Percentiles rank a stretch among this genome's conserved stretches.
These are phyloP conservation scores for Baorangia bicolor DNA, from an alignment of 768 basidiomycete genomes.

Conservation along the genomic window DNA sequence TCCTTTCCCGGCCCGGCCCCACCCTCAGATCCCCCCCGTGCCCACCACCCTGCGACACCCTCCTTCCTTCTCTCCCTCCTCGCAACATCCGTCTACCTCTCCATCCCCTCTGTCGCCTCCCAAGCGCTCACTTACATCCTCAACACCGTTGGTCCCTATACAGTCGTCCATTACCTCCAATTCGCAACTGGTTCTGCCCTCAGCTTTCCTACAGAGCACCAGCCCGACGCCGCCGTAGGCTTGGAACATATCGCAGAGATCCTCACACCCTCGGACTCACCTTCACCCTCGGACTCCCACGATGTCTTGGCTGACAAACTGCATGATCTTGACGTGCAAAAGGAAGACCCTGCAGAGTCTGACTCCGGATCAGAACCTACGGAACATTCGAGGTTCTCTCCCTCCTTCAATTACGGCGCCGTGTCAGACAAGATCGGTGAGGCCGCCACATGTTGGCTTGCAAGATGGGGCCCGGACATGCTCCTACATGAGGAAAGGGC, in stretches of 20 bases:
- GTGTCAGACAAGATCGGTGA: slow-evolving; percentile 91
- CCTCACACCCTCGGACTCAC: slow-evolving; percentile 35
- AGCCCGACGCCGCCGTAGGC: slow-evolving; percentile 64
- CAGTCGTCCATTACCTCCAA: slow-evolving; percentile 70
- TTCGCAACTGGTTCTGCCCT: slow-evolving; percentile 80
- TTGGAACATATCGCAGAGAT: slow-evolving; percentile 64
- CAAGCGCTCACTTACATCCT: slow-evolving; percentile 73
- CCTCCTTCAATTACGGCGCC: slow-evolving; percentile 77
- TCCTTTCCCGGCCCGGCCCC: slow-evolving; percentile 45
- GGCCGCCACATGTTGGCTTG: slow-evolving; percentile 83
- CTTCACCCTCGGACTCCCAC: slow-evolving; percentile 12
- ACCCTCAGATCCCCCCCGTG: slow-evolving; percentile 38
- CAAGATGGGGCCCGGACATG: slow-evolving; percentile 82
- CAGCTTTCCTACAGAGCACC: slow-evolving; percentile 39
- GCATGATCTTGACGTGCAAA: slow-evolving; percentile 33
- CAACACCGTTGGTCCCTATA: slow-evolving; percentile 74
- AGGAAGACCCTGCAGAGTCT: slow-evolving; percentile 38
- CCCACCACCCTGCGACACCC: slow-evolving; percentile 74
- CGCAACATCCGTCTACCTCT: slow-evolving; percentile 84
- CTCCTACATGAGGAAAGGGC: slow-evolving; percentile 58
- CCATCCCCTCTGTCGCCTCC: slow-evolving; percentile 71
- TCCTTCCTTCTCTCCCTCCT: slow-evolving; percentile 83
- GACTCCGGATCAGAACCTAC: slow-evolving; percentile 29
- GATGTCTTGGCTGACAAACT: slow-evolving; percentile 32
- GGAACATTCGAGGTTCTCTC: slow-evolving; percentile 20